Base-by-base conservation (phyloP, 208 protist genomes). In the Phytomonas sp. region DNA sequence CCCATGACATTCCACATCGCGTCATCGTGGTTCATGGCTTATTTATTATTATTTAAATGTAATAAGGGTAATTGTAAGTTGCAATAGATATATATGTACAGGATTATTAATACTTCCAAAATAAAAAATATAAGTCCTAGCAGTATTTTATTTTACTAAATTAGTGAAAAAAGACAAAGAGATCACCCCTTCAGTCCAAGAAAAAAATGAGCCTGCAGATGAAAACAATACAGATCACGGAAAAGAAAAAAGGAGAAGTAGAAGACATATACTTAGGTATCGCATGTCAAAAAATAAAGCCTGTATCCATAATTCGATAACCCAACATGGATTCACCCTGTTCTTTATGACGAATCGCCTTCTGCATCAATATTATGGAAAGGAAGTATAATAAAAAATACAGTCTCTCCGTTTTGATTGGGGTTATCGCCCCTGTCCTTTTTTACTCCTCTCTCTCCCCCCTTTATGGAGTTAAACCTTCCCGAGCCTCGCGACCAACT, bases 1-100 rank as follows among this genome's bases (percentile, higher is more conserved):
- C 89, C 88, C 84, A 97, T 97, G 31, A 97, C 86, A 68, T 94
- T 95, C 91, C 93, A 97, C 80, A 94, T 94, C 1, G 88, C 91
- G 64, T 95, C 93, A 85, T 97, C 93, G 78, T 96, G 90, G 74
- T 97, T 94, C 93, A 97, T 97, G 23, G 71, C 77, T 72, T 37
- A 63, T 67, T 36, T 34, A 60, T 23, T 6, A 51, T 51, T 51
- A 51, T 20, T 51, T 51, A 51, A 51, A 51, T 11, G 66, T 71
- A 73, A 62, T 33, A 62, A 23, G 32, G 61, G 0, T 32, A 46
- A 37, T 66, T 51, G 13, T 51, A 51, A 51, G 40, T 51, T 51
- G 9, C 40, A 51, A 51, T 51, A 17, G 9, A 51, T 51, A 6
- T 51, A 51, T 51, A 51, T 51, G 20, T 51, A 51, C 13, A 51